A percentile compares a stretch with the other conserved stretches of the same genome.
Conservation (phyloP, 768 basidiomycete genomes). For the Xerocomus spinulosus region DNA sequence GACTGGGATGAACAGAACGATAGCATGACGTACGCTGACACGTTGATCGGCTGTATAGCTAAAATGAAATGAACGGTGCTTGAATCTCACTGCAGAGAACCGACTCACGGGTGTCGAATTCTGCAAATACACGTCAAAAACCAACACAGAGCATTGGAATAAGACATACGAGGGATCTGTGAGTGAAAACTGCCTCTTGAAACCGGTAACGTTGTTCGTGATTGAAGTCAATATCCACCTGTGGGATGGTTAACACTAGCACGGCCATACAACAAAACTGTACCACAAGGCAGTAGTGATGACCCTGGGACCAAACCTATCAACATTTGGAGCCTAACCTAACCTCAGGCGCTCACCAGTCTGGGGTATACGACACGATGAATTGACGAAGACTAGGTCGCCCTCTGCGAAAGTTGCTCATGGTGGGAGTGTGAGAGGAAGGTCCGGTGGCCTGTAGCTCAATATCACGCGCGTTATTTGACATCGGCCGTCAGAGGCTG, state of each 20-base stretch:
- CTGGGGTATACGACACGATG: constrained; percentile 58
- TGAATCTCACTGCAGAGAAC: not conserved
- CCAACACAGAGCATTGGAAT: not conserved
- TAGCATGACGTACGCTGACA: constrained; percentile 42
- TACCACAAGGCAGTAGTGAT: constrained; percentile 62
- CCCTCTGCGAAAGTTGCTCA: constrained; percentile 6
- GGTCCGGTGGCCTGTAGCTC: not conserved
- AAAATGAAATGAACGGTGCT: not conserved
- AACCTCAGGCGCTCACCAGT: constrained; percentile 52
- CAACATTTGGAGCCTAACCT: not conserved
- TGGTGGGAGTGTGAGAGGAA: not conserved
- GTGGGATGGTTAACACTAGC: not conserved
- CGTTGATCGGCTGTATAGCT: constrained; percentile 70
- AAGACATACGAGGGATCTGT: constrained; percentile 63
- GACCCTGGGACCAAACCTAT: constrained; percentile 42
- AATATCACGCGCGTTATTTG: no score
- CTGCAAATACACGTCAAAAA: constrained; percentile 22
- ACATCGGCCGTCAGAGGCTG: no score
- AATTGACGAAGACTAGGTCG: constrained; percentile 16
- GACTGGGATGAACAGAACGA: not conserved
- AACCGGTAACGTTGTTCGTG: constrained; percentile 54
- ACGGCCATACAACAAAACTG: constrained; percentile 17
- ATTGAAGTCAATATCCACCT: constrained; percentile 58
- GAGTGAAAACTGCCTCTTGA: constrained; percentile 74
- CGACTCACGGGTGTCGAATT: constrained; percentile 36